Evolutionary conservation across 345 rosid genomes (phyloP), one percentile per base, ranked within the genome.

Genomic region (Lepidium didymum): DNA sequence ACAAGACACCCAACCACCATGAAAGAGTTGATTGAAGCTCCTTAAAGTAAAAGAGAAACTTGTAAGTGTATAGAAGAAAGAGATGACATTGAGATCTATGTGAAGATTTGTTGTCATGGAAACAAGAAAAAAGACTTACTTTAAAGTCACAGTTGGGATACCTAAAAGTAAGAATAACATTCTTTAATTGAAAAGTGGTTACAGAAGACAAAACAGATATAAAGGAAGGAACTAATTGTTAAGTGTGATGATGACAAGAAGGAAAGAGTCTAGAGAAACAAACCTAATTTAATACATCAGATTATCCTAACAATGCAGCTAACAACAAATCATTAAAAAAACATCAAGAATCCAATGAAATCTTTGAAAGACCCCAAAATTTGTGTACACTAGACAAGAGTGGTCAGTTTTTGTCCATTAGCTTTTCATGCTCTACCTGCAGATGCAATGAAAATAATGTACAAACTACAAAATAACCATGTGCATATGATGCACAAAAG

Each of bases 221-320:
- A 45, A 64, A 54, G 64, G 38, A 65, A 49, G 61, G 61, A 41
- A 10, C 31, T 23, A 27, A 49, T 25, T 54, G 69, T 44, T 52
- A 35, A 34, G 44, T 60, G 68, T 61, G 64, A 74, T 74, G 78
- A 67, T 74, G 73, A 60, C 63, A 74, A 74, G 73, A 60, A 36
- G 44, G 52, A 54, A 23, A 67, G 49, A 45, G 68, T 67, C 41
- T 44, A 74, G 56, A 74, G 53, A 73, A 67, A 60, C 8, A 52
- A 60, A 74, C 31, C 60, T 12, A 50, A 43, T 64, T 64, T 14
- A 51, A 47, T 50, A 50, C 34, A 42, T 40, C 1, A 71, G 13
- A 62, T 44, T 31, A 62, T 71, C 67, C 49, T 47, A 65, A 58
- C 51, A 73, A 65, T 65, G 65, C 60, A 66, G 59, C 41, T 33